Conservation (phyloP, 371 early-diverging fungal species). For the Rhizomucor miehei region DNA sequence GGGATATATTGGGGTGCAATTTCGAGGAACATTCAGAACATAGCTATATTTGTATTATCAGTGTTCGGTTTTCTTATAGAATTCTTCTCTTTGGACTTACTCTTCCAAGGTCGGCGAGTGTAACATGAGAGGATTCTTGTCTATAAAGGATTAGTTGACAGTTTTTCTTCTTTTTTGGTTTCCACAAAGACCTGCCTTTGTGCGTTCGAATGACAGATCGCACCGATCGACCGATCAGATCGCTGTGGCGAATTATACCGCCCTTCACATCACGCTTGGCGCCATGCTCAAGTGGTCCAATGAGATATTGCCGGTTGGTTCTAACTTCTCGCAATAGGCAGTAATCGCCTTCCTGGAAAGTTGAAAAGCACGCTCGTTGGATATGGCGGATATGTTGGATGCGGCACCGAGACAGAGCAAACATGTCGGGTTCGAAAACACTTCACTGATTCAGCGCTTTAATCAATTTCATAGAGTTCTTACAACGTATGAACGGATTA, state of each 20-base stretch:
- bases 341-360: slow-evolving; percentile 41
- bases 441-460: no score
- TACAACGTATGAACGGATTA: no score
- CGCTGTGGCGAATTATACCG: slow-evolving; percentile 48
- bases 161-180: no score
- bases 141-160: background rate
- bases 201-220: slow-evolving; percentile 46
- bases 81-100: slow-evolving; percentile 26
- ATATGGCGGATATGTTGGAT: background rate
- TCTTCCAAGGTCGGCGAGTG: slow-evolving; percentile 75
- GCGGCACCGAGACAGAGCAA: no score
- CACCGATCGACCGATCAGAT: slow-evolving; percentile 49
- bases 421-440: no score
- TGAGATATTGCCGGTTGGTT: slow-evolving; percentile 34
- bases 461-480: no score
- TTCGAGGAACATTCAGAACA: slow-evolving; percentile 56
- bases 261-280: slow-evolving; percentile 25
- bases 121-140: slow-evolving; percentile 46
- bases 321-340: slow-evolving; percentile 43
- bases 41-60: slow-evolving; percentile 31
- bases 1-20: slow-evolving; percentile 72
- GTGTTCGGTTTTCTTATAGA: background rate
- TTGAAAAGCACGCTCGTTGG: slow-evolving; percentile 5
- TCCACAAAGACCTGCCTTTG: slow-evolving; percentile 37
- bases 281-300: slow-evolving; percentile 39